Base-by-base conservation (phyloP, 495 filamentous ascomycete genomes). In the Geopyxis carbonaria region DNA sequence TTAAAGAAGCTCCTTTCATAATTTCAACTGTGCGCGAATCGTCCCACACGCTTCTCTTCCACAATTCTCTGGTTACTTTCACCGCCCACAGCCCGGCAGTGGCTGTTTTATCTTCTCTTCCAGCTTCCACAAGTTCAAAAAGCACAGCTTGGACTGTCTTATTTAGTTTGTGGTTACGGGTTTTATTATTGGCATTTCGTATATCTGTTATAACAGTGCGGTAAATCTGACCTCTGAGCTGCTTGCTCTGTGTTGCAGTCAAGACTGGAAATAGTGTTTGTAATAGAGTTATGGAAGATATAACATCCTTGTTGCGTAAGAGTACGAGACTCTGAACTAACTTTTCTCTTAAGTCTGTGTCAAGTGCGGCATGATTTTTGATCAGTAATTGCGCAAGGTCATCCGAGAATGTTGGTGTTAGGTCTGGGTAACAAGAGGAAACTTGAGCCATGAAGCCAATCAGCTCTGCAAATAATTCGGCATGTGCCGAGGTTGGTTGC, bases 201-300 rank as follows among this genome's bases (percentile, higher is more conserved):
- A 99, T 64, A 55, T 99, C 91, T 43, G 79, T 84, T 23, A 94
- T 61, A 36, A 95, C 89, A 57, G 92, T 94, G 50, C 76, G 72
- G 59, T 85, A 94, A 13, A 95, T 68, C 14, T 93, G 65, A 29
- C 73, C 68, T 11, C 91, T 72, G 9, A 95, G 65, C 7, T 77
- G 73, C 57, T 97, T 97, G 59, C 80, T 91, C 4, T 75, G 78
- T 0, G 86, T 93, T 20, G 74, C 63, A 9, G 84, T 72, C 30
- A 95, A 73, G 47, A 99, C 82, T 1, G 91, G 85, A 60, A 94
- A 94, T 9, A 97, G 65, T 1, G 80, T 87, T 42, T 87, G 80
- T 7, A 95, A 65, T 3, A 95, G 66, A 38, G 66, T 72, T 37
- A 74, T 65, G 21, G 84, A 92, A 55, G 93, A 79, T 35, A 97